Evolutionary conservation across 2,329 filamentous ascomycete species (phyloP).

Genomic region (Neopestalotiopsis sp.): DNA sequence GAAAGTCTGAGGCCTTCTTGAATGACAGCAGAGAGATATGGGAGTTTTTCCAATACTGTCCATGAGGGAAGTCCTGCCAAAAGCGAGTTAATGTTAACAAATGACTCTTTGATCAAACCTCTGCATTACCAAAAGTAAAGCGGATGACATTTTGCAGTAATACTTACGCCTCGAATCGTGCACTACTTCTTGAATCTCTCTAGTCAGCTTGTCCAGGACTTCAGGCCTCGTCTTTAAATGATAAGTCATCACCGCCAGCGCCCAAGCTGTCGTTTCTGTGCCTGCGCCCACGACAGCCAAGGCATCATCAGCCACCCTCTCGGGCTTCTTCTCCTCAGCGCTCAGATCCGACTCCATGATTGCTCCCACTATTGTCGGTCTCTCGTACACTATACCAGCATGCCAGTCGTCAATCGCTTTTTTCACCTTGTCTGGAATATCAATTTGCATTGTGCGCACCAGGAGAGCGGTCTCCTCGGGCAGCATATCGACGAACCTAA

Average conservation of each 20-base stretch:
- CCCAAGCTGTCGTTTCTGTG: slow-evolving; percentile 43
- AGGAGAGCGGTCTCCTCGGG: not conserved
- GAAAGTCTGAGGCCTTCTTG: slow-evolving; percentile 29
- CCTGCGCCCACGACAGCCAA: slow-evolving; percentile 45
- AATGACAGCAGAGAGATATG: slow-evolving; percentile 29
- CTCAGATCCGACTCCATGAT: slow-evolving; percentile 38
- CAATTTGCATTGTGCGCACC: not conserved
- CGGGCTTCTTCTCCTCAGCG: slow-evolving; percentile 38
- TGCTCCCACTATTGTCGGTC: slow-evolving; percentile 35
- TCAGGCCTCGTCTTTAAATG: slow-evolving; percentile 37
- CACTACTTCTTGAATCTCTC: slow-evolving; percentile 37
- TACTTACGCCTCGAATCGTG: not conserved
- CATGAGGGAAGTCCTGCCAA: slow-evolving; percentile 23
- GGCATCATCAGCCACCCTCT: slow-evolving; percentile 43
- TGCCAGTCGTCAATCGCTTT: not conserved
- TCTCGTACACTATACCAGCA: not conserved
- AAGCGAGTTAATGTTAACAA: not conserved
- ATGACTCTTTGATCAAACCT: too few species aligned
- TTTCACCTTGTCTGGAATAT: not conserved
- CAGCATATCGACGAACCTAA: not conserved
- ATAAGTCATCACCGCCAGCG: slow-evolving; percentile 22
- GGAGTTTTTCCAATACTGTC: slow-evolving; percentile 28
- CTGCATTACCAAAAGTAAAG: too few species aligned
- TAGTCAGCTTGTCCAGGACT: slow-evolving; percentile 35
- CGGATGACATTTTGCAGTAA: not conserved